Conservation (phyloP, 176 grass and related monocot genomes). For the Metroxylon sagu region DNA sequence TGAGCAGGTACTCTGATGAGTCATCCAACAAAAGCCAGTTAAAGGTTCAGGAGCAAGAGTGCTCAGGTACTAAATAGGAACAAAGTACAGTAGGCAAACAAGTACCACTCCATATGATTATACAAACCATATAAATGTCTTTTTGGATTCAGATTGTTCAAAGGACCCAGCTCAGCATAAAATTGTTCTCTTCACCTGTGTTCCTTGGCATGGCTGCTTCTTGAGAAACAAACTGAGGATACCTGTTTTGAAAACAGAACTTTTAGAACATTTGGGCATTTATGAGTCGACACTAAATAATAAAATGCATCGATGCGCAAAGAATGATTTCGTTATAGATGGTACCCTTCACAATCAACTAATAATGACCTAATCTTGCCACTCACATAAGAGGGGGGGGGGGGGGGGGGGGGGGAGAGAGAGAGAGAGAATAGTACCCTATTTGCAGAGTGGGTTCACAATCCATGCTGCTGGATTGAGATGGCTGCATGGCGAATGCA, state of each 20-base stretch:
- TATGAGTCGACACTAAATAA: too few species aligned
- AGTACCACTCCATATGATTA: not conserved
- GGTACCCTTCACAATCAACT: too few species aligned
- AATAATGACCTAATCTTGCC: too few species aligned
- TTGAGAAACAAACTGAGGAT: slow-evolving; percentile 51
- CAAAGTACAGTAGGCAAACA: slow-evolving; percentile 16
- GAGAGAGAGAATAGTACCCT: slow-evolving; percentile 29
- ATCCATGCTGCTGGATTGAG: slow-evolving; percentile 49
- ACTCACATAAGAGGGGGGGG: too few species aligned
- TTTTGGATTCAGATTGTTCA: slow-evolving; percentile 19
- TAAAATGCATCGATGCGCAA: too few species aligned
- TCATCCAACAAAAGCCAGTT: too few species aligned
- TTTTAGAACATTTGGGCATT: too few species aligned
- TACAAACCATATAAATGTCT: not conserved
- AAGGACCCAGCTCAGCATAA: slow-evolving; percentile 87
- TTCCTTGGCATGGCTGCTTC: slow-evolving; percentile 41
- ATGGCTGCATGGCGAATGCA: slow-evolving; percentile 42
- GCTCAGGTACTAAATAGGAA: not conserved
- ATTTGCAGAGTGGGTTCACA: slow-evolving; percentile 79
- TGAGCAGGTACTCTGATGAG: too few species aligned
- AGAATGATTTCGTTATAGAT: too few species aligned
- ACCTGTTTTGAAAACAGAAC: slow-evolving; percentile 26
- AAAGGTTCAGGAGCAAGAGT: too few species aligned
- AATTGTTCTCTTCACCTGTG: slow-evolving; percentile 55
- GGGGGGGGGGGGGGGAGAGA: too few species aligned